phyloP scores from a whole-genome alignment of 1,284 basidiomycete species.

The Puccinia horiana region DNA sequence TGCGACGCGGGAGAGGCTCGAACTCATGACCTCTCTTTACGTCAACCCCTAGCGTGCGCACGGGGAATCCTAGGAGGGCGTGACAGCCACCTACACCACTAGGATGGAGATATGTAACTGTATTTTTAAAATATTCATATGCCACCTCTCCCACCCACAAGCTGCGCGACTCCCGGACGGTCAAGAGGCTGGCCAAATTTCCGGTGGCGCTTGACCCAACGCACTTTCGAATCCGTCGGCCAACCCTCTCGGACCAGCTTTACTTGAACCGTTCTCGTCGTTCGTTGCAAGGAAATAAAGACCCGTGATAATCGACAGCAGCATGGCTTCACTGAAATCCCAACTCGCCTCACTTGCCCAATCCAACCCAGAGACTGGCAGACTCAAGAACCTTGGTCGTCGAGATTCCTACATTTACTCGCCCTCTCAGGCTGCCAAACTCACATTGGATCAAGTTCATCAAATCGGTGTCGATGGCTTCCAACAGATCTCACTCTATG shows the following conservation, averaged over 20 bases:
- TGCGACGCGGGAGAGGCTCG: conserved; percentile 35
- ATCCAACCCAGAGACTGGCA: conserved; percentile 30
- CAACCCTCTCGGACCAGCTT: neutral
- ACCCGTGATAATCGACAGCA: neutral
- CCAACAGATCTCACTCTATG: conserved; percentile 68
- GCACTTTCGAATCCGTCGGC: too few species aligned
- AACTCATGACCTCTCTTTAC: conserved; percentile 45
- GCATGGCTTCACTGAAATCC: conserved; percentile 36
- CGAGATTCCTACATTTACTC: conserved; percentile 77
- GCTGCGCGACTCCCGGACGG: neutral
- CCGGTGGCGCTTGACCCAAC: too few species aligned
- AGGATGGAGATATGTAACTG: neutral
- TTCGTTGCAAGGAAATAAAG: neutral
- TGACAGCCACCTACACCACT: conserved; percentile 48
- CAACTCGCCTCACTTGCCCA: conserved; percentile 42
- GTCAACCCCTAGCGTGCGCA: neutral
- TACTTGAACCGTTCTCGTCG: neutral
- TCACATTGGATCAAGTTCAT: conserved; percentile 84
- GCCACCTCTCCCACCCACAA: neutral
- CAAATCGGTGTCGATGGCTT: conserved; percentile 80
- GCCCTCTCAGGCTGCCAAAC: conserved; percentile 72
- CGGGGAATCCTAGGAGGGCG: neutral
- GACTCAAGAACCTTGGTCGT: conserved; percentile 23
- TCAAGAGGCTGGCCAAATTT: neutral
- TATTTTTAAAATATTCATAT: neutral